These are phyloP conservation scores for Trichoderma koningiopsis DNA, from an alignment of 2,329 filamentous ascomycete genomes.

Conservation along the genomic window DNA sequence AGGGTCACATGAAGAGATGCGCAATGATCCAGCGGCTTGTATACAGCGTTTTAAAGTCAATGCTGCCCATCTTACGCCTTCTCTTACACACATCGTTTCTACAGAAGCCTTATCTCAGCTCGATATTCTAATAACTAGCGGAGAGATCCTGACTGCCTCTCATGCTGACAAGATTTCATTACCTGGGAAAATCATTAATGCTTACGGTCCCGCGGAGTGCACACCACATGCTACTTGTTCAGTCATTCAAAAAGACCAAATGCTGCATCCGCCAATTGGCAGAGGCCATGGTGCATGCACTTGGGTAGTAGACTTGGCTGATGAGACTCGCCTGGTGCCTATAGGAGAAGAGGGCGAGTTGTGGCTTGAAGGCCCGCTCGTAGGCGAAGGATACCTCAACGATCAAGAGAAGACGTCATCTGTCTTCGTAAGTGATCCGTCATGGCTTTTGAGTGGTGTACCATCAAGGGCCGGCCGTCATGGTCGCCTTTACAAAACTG, in stretches of 20 bases:
- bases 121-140: neutral
- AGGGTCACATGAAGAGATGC: neutral
- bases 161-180: neutral
- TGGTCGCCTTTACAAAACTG: slow-evolving; percentile 39
- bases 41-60: neutral
- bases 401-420: neutral
- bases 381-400: neutral
- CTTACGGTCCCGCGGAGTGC: neutral
- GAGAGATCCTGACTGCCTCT: neutral
- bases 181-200: neutral
- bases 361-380: neutral
- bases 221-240: neutral
- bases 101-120: neutral
- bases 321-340: neutral
- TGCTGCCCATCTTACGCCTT: neutral
- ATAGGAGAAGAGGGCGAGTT: neutral
- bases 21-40: neutral
- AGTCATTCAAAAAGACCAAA: neutral
- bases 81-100: neutral
- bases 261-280: neutral
- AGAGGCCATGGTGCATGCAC: neutral
- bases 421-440: neutral
- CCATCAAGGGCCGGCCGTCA: neutral
- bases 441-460: neutral
- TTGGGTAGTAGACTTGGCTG: neutral